Percentiles rank a stretch among this genome's conserved stretches.
These are phyloP conservation scores for Beta vulgaris DNA, from an alignment of 148 eudicot genomes.

Conservation along the genomic window DNA sequence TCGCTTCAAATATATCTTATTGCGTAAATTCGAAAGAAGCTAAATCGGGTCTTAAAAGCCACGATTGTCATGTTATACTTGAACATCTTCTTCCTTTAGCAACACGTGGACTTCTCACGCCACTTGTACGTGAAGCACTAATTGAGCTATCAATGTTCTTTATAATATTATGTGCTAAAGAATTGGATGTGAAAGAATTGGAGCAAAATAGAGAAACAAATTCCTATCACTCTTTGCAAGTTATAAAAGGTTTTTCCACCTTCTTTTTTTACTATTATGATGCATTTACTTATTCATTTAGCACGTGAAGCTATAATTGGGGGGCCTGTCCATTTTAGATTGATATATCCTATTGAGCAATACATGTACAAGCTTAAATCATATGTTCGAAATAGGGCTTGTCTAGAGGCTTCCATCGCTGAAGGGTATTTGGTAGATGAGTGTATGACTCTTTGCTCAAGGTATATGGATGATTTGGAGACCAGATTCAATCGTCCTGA, in stretches of 20 bases:
- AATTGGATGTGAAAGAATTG: too few relatives aligned
- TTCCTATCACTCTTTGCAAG: too few relatives aligned
- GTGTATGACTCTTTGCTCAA: slow-evolving; percentile 17
- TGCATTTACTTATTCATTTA: slow-evolving; percentile 18
- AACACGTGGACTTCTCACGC: not conserved
- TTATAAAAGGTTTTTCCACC: slow-evolving; percentile 15
- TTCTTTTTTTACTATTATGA: slow-evolving; percentile 5
- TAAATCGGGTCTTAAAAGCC: not conserved
- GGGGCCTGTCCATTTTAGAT: slow-evolving; percentile 2
- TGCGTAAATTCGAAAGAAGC: slow-evolving; percentile 4
- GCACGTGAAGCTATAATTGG: slow-evolving; percentile 17
- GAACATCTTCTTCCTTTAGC: slow-evolving; percentile 11
- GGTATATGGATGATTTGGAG: slow-evolving; percentile 11
- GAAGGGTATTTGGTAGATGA: slow-evolving; percentile 26
- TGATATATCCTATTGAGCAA: slow-evolving; percentile 27
- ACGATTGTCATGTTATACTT: slow-evolving; percentile 6
- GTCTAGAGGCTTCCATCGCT: slow-evolving; percentile 27
- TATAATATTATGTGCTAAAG: not conserved
- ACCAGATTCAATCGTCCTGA: slow-evolving; percentile 24
- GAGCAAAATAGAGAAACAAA: slow-evolving; percentile 8
- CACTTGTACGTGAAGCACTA: slow-evolving; percentile 1
- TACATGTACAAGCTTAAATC: slow-evolving; percentile 12
- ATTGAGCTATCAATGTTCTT: not conserved
- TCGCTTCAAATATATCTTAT: slow-evolving; percentile 9
- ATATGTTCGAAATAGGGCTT: slow-evolving; percentile 19